These are phyloP conservation scores for Rhizopus stolonifer DNA, from an alignment of 371 early-diverging fungal genomes.

Conservation along the genomic window DNA sequence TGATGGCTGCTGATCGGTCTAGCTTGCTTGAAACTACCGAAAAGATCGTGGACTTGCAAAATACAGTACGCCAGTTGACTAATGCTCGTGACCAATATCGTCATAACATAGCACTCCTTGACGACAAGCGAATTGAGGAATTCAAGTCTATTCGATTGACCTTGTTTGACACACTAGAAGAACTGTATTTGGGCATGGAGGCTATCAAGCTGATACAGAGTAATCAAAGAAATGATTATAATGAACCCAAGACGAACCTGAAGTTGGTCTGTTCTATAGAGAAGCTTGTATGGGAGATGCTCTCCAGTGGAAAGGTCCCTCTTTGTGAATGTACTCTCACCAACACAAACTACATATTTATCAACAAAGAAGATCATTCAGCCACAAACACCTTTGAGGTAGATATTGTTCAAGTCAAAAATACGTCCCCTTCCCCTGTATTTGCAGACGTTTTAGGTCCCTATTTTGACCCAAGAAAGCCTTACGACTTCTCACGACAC, in stretches of 20 bases:
- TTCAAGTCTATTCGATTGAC: slow-evolving; percentile 28
- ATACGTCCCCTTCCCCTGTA: slow-evolving; percentile 36
- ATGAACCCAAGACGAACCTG: slow-evolving; percentile 38
- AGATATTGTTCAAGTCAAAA: slow-evolving; percentile 64
- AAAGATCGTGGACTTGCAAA: slow-evolving; percentile 67
- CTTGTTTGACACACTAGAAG: slow-evolving; percentile 48
- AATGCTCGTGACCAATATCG: slow-evolving; percentile 35
- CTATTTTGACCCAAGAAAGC: slow-evolving; percentile 39
- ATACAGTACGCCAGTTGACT: slow-evolving; percentile 52
- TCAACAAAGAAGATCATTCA: slow-evolving; percentile 63
- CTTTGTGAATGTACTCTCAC: slow-evolving; percentile 59
- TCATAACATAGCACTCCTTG: slow-evolving; percentile 24
- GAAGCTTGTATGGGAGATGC: slow-evolving; percentile 60
- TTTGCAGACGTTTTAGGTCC: slow-evolving; percentile 67
- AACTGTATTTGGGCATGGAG: slow-evolving; percentile 72
- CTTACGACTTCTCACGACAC: slow-evolving; percentile 64
- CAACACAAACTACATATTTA: slow-evolving; percentile 44
- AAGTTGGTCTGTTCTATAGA: slow-evolving; percentile 40
- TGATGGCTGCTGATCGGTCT: slow-evolving; percentile 68
- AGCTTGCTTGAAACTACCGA: slow-evolving; percentile 55
- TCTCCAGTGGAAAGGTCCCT: slow-evolving; percentile 40
- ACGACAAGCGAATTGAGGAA: slow-evolving; percentile 31
- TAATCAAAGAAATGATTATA: slow-evolving; percentile 33
- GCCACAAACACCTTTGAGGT: slow-evolving; percentile 64
- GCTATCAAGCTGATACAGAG: slow-evolving; percentile 60